These are phyloP conservation scores for Termitomyces sp. DNA, from an alignment of 768 basidiomycete genomes.

Conservation along the genomic window DNA sequence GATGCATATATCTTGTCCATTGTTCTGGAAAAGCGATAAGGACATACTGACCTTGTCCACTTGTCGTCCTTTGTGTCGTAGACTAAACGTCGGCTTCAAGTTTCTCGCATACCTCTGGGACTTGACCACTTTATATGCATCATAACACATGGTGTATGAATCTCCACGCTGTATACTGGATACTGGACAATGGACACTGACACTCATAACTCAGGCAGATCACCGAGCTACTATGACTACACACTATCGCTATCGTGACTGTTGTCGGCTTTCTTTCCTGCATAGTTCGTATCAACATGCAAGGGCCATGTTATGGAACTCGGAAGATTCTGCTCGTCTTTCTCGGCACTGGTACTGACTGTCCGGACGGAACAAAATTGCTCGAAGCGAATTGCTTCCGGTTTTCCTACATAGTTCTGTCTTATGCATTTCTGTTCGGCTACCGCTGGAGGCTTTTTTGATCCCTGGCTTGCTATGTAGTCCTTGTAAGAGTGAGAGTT, in stretches of 20 bases:
- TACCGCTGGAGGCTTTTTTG: background rate
- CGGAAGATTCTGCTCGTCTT: background rate
- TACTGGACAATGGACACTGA: background rate
- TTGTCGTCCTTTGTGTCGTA: background rate
- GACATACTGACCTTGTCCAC: background rate
- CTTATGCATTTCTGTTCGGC: background rate
- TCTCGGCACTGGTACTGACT: background rate
- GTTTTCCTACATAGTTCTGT: background rate
- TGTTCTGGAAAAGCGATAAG: background rate
- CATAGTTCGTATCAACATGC: background rate
- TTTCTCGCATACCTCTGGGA: background rate
- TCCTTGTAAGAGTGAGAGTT: background rate
- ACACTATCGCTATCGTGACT: background rate
- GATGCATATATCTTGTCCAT: background rate
- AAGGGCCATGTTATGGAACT: background rate
- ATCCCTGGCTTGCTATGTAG: background rate
- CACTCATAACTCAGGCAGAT: background rate
- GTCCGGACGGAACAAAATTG: background rate
- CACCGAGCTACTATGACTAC: background rate
- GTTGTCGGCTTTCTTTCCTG: background rate
- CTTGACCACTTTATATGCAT: background rate
- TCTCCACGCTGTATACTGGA: background rate
- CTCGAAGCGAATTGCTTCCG: background rate
- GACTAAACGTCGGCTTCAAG: background rate
- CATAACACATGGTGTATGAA: background rate